phyloP scores from a whole-genome alignment of 257 asterid species.

The Osmanthus fragrans region DNA sequence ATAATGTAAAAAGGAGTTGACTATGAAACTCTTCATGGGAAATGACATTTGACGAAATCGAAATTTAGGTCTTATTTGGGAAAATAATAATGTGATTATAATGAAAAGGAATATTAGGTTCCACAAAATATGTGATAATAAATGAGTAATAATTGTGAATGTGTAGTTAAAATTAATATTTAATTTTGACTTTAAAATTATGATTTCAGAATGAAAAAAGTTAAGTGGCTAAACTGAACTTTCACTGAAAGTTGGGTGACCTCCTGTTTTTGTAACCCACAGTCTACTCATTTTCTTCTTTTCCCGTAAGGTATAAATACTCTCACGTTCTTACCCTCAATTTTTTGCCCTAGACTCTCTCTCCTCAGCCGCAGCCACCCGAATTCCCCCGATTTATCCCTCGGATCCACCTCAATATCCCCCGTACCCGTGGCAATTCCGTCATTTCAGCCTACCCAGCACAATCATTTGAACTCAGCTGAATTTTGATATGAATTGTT shows the following conservation, averaged over 20 bases:
- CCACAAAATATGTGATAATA: no score
- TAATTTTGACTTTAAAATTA: no score
- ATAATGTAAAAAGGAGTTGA: background rate
- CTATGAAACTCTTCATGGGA: background rate
- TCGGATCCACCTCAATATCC: slow-evolving; percentile 6
- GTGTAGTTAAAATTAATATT: no score
- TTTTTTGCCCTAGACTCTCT: slow-evolving; percentile 37
- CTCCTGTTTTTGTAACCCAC: slow-evolving; percentile 5
- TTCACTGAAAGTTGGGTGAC: background rate
- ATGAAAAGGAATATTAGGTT: no score
- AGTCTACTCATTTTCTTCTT: slow-evolving; percentile 27
- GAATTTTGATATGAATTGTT: slow-evolving; percentile 23
- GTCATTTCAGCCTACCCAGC: background rate
- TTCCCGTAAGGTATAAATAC: slow-evolving; percentile 66
- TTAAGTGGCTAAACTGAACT: background rate
- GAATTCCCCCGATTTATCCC: slow-evolving; percentile 17
- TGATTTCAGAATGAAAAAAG: background rate
- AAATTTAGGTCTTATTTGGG: no score
- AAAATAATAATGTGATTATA: no score
- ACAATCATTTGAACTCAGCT: slow-evolving; percentile 32
- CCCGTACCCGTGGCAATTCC: background rate
- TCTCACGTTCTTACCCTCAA: slow-evolving; percentile 28
- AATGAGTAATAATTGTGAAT: no score
- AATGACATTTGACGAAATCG: background rate
- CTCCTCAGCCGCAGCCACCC: slow-evolving; percentile 34